Base-by-base conservation (phyloP, 352 stramenopile genomes). In the Globisporangium acanthophoron region DNA sequence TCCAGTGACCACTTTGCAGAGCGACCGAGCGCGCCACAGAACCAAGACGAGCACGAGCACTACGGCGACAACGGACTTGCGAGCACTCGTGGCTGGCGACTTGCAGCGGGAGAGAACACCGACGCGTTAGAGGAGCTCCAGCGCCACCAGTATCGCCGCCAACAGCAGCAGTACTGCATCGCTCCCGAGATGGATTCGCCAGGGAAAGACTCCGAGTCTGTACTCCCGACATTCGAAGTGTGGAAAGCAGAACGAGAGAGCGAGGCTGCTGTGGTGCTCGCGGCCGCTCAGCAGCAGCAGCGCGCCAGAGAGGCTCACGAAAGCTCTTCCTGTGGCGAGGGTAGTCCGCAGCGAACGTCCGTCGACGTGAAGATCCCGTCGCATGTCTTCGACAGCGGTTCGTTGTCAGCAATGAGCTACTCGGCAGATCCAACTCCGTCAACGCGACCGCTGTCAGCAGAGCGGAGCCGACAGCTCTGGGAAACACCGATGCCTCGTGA, bases 11-110 rank as follows among this genome's bases (percentile, higher is more conserved):
- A 53, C 2, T 54, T 21, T 11, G 35, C 13, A 13, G 20, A 24
- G 20, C 31, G 16, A 16, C 11, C 44, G 20, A 11, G 58, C 47
- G 67, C 41, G 27, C 48, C 40, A 18, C 56, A 62, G 41, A 75
- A 60, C 51, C 40, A 63, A 53, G 71, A 78, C 6, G 62, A 74
- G 29, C 74, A 74, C 5, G 59, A 65, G 29, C 24, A 44, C 18
- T 46, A 52, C 27, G 31, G 46, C 0, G 16, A 43, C 18, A 18
- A 31, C 18, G 48, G 5, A 3, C 41, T 39, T 41, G 15, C 15
- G 13, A 41, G 31, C 20, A 41, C 27, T 15, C 11, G 18, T 18
- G 27, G 29, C 6, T 12, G 18, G 0, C 16, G 40, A 47, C 54
- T 66, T 31, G 57, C 43, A 3, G 5, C 46, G 35, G 21, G 15